Percentiles rank a stretch among this genome's conserved stretches.
Evolutionary conservation across 2,329 filamentous ascomycete genomes (phyloP).

Genomic region (Diplodia mutila): DNA sequence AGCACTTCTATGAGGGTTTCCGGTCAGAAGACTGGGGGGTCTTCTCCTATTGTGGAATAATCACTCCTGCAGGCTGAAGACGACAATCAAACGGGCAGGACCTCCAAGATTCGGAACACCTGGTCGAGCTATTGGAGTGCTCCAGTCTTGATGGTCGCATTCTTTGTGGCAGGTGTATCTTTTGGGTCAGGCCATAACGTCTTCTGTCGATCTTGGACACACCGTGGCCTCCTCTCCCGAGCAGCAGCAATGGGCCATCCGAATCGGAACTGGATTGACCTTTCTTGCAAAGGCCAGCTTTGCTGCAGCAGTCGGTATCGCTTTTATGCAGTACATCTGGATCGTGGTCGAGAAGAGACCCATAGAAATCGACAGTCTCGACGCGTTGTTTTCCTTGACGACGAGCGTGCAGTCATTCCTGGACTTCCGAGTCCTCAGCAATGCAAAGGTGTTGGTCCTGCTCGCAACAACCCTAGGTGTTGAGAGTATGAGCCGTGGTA

Average conservation of each 20-base stretch:
- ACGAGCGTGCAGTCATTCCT: too few relatives aligned
- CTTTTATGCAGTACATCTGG: background rate
- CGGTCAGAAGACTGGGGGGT: background rate
- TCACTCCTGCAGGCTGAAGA: background rate
- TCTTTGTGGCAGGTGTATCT: background rate
- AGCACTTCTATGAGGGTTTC: background rate
- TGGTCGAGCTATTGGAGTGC: background rate
- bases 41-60: background rate
- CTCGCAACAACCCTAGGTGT: too few relatives aligned
- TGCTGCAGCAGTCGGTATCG: background rate
- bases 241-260: constrained; percentile 3
- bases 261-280: background rate
- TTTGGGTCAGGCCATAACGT: background rate
- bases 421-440: too few relatives aligned
- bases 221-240: background rate
- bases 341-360: too few relatives aligned
- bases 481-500: too few relatives aligned
- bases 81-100: background rate
- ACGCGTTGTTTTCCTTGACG: too few relatives aligned
- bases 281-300: background rate
- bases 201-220: background rate
- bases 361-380: too few relatives aligned
- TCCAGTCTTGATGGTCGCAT: background rate
- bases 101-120: background rate
- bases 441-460: too few relatives aligned